These are phyloP conservation scores for Thraustochytrium sp. DNA, from an alignment of 352 stramenopile species.

Conservation along the genomic window DNA sequence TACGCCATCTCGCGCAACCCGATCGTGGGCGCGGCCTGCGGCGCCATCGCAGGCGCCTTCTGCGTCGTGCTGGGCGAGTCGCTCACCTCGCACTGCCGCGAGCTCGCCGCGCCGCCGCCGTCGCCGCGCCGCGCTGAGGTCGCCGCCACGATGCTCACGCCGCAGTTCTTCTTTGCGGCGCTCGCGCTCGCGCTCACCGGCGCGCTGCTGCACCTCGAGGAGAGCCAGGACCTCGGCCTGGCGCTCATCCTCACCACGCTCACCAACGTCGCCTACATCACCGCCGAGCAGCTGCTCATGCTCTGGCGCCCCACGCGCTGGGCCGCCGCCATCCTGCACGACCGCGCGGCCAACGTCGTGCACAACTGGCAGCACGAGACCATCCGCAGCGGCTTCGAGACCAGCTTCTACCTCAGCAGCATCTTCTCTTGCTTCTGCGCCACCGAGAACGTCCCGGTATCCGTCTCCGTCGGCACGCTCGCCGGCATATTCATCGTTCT, in stretches of 20 bases:
- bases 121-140: not conserved
- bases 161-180: not conserved
- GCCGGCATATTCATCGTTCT: conserved; percentile 16
- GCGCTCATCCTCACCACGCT: conserved; percentile 21
- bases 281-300: conserved; percentile 39
- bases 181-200: not conserved
- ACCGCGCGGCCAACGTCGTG: conserved; percentile 18
- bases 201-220: not conserved
- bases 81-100: not conserved
- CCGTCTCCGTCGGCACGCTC: not conserved
- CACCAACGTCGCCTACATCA: conserved; percentile 32
- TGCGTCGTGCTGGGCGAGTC: conserved; percentile 25
- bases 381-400: conserved; percentile 30
- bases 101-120: not conserved
- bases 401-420: conserved; percentile 36
- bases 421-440: conserved; percentile 18
- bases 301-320: conserved; percentile 25
- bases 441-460: conserved; percentile 7
- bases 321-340: conserved; percentile 19
- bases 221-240: conserved; percentile 36
- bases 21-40: not conserved
- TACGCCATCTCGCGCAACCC: not conserved
- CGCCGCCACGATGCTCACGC: not conserved
- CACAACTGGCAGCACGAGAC: conserved; percentile 37
- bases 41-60: conserved; percentile 14